These are phyloP conservation scores for Scedosporium boydii DNA, from an alignment of 2,329 filamentous ascomycete species.

Conservation along the genomic window DNA sequence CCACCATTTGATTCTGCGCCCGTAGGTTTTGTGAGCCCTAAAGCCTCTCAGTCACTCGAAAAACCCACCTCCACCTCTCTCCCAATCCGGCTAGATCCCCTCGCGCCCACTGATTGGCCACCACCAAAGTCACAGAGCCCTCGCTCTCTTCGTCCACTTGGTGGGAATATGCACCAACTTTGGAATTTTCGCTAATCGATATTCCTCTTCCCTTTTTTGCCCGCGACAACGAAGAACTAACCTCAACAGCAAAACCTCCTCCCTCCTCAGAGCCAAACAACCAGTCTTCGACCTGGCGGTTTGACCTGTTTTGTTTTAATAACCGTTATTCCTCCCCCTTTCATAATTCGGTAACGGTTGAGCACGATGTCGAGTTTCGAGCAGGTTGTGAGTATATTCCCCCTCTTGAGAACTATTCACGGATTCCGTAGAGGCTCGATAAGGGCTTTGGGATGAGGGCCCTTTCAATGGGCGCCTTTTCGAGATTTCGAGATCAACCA, in stretches of 20 bases:
- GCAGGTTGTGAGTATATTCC: conserved; percentile 52
- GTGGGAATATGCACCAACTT: background rate
- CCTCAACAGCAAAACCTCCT: background rate
- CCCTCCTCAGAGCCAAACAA: background rate
- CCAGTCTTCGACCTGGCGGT: conserved; percentile 10
- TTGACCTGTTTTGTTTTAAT: conserved; percentile 21
- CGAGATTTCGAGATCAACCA: background rate
- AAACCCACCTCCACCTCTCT: background rate
- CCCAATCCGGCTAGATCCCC: background rate
- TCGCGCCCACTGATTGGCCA: background rate
- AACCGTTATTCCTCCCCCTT: background rate
- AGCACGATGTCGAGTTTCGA: conserved; percentile 61
- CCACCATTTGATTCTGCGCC: background rate
- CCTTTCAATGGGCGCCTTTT: background rate
- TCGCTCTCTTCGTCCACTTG: background rate
- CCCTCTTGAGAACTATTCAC: conserved; percentile 6
- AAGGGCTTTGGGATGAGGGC: background rate
- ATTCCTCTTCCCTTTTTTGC: conserved; percentile 1
- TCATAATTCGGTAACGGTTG: conserved; percentile 1
- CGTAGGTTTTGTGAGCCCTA: conserved; percentile 3
- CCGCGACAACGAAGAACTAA: conserved; percentile 1
- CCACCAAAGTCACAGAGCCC: background rate
- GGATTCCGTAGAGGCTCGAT: background rate
- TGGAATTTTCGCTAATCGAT: conserved; percentile 3
- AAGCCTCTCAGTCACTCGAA: background rate